Conservation (phyloP, 2,329 filamentous ascomycete genomes). For the Reticulascus tulasneorum region DNA sequence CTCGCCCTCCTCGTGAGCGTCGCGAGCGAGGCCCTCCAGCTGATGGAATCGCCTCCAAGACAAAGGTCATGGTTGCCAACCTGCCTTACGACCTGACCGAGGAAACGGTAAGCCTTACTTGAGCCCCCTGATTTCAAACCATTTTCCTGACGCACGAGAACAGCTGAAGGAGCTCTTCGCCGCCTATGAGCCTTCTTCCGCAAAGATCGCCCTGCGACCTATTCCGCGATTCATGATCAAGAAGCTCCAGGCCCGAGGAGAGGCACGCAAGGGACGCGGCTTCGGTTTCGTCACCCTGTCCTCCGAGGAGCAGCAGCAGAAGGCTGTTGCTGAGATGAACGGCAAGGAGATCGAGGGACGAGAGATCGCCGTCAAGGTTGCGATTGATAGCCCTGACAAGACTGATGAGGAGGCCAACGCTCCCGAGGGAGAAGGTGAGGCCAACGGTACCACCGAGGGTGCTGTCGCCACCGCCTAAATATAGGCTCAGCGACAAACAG, state of each 20-base stretch:
- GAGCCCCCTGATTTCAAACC: not conserved
- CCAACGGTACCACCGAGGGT: constrained; percentile 37
- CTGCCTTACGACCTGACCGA: constrained; percentile 96
- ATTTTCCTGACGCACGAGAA: constrained; percentile 18
- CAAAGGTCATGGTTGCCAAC: constrained; percentile 99
- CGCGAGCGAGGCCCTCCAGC: constrained; percentile 90
- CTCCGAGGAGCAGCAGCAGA: constrained; percentile 93
- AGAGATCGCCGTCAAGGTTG: constrained; percentile 99
- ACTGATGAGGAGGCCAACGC: constrained; percentile 75
- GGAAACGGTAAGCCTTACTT: constrained; percentile 69
- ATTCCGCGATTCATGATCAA: constrained; percentile 99
- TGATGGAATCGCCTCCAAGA: constrained; percentile 97
- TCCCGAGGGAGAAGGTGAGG: constrained; percentile 34
- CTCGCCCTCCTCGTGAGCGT: constrained; percentile 56
- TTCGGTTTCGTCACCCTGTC: constrained; percentile 97
- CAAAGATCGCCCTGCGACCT: constrained; percentile 97
- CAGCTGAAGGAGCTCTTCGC: constrained; percentile 97
- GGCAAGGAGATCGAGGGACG: constrained; percentile 98
- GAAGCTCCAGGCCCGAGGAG: constrained; percentile 97
- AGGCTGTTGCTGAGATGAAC: constrained; percentile 98
- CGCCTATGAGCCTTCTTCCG: constrained; percentile 85
- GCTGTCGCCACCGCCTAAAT: constrained; percentile 27
- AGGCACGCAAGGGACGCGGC: constrained; percentile 97
- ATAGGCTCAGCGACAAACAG: constrained; percentile 4
- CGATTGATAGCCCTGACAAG: constrained; percentile 99